phyloP scores from a whole-genome alignment of 192 early-diverging fungal species.

The Umbelopsis vinacea region DNA sequence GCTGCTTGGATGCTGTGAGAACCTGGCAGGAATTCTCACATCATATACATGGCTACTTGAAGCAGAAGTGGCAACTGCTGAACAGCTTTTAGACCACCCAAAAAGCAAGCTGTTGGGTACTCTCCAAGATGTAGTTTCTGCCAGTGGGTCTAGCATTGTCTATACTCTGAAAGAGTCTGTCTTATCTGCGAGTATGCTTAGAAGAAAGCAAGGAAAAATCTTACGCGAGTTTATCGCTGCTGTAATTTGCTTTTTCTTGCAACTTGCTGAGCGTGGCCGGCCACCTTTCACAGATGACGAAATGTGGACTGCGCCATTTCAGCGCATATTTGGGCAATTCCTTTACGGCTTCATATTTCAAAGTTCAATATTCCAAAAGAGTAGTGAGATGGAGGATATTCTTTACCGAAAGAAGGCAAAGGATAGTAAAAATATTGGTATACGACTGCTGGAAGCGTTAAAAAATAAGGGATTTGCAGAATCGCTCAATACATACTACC shows the following conservation, averaged over 20 bases:
- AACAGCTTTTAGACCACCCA: background rate
- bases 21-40: background rate
- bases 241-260: background rate
- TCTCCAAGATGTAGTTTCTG: background rate
- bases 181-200: background rate
- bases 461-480: background rate
- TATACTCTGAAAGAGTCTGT: background rate
- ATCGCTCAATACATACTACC: background rate
- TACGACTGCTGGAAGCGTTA: background rate
- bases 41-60: constrained; percentile 10
- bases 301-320: background rate
- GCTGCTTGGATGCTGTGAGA: background rate
- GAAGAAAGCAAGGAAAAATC: background rate
- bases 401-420: background rate
- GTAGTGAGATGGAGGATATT: background rate
- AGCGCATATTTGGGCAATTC: background rate
- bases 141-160: background rate
- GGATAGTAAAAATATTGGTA: background rate
- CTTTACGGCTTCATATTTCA: background rate
- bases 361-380: background rate
- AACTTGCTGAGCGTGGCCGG: background rate
- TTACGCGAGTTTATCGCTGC: background rate
- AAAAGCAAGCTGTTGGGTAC: background rate
- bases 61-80: background rate
- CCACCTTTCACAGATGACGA: background rate